Conservation (phyloP, 2,329 filamentous ascomycete genomes). For the Pseudopyricularia javanii region DNA sequence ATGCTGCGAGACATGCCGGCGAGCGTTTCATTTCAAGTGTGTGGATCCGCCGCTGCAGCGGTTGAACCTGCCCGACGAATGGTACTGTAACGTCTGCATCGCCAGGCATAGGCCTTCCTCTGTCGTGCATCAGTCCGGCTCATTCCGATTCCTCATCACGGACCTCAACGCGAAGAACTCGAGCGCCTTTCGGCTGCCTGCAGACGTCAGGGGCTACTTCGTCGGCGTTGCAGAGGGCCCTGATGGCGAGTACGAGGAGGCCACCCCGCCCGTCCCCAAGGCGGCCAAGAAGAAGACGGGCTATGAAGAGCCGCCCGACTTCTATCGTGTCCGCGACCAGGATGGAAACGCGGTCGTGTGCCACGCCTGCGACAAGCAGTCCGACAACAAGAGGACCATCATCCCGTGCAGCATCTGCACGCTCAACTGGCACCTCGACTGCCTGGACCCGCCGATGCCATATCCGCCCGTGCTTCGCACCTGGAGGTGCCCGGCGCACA, state of each 20-base stretch:
- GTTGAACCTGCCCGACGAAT: conserved; percentile 57
- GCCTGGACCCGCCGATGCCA: conserved; percentile 71
- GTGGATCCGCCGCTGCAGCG: conserved; percentile 67
- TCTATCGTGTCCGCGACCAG: conserved; percentile 54
- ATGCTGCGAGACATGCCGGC: conserved; percentile 85
- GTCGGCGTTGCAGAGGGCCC: conserved; percentile 65
- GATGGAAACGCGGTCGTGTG: conserved; percentile 71
- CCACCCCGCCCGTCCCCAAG: conserved; percentile 37
- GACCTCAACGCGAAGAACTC: conserved; percentile 57
- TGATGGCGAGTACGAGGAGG: conserved; percentile 72
- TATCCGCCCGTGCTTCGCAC: conserved; percentile 64
- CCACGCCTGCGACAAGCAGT: conserved; percentile 57
- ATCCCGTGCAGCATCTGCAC: conserved; percentile 78
- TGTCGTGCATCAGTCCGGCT: conserved; percentile 34
- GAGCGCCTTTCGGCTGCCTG: conserved; percentile 60
- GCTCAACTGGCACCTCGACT: conserved; percentile 84
- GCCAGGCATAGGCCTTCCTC: conserved; percentile 34
- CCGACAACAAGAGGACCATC: conserved; percentile 54
- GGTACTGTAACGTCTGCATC: conserved; percentile 70
- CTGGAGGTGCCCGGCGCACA: conserved; percentile 84
- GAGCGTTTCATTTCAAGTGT: conserved; percentile 83
- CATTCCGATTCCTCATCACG: conserved; percentile 51
- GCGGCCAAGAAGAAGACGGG: conserved; percentile 40
- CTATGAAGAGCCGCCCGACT: conserved; percentile 55
- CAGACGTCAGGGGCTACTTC: conserved; percentile 61